Evolutionary conservation across 2,329 filamentous ascomycete species (phyloP).

Genomic region (Sclerotinia sclerotiorum): DNA sequence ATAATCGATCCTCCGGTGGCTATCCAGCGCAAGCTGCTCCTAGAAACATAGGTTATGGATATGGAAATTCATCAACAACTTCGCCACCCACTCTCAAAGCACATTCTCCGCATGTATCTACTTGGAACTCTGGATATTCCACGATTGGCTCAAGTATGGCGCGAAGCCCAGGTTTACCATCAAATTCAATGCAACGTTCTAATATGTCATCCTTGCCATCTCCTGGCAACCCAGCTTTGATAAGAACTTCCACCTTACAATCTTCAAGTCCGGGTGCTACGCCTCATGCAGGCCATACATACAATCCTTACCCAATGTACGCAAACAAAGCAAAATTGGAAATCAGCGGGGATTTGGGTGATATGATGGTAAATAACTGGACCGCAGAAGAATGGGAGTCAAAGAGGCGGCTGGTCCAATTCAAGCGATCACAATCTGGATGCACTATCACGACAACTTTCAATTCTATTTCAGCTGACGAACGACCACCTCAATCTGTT

Average conservation of each 20-base stretch:
- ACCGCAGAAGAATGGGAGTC: slow-evolving; percentile 75
- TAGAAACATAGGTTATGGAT: slow-evolving; percentile 45
- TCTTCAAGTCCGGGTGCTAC: slow-evolving; percentile 49
- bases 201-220: slow-evolving; percentile 32
- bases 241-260: slow-evolving; percentile 66
- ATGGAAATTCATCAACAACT: slow-evolving; percentile 44
- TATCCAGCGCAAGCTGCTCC: slow-evolving; percentile 42
- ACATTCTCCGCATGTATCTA: slow-evolving; percentile 49
- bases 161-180: slow-evolving; percentile 46
- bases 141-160: slow-evolving; percentile 45
- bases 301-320: slow-evolving; percentile 63
- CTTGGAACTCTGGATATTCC: slow-evolving; percentile 50
- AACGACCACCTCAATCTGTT: slow-evolving; percentile 79
- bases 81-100: slow-evolving; percentile 47
- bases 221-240: slow-evolving; percentile 56
- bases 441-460: slow-evolving; percentile 81
- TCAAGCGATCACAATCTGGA: slow-evolving; percentile 77
- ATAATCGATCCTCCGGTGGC: slow-evolving; percentile 42
- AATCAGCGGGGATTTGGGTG: slow-evolving; percentile 79
- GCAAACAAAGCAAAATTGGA: slow-evolving; percentile 80
- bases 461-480: slow-evolving; percentile 72
- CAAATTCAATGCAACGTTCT: slow-evolving; percentile 33
- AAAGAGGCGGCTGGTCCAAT: slow-evolving; percentile 82
- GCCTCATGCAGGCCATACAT: slow-evolving; percentile 43
- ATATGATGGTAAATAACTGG: slow-evolving; percentile 78